Evolutionary conservation across 176 grass and related monocot genomes (phyloP).

Genomic region (Oryza meridionalis): DNA sequence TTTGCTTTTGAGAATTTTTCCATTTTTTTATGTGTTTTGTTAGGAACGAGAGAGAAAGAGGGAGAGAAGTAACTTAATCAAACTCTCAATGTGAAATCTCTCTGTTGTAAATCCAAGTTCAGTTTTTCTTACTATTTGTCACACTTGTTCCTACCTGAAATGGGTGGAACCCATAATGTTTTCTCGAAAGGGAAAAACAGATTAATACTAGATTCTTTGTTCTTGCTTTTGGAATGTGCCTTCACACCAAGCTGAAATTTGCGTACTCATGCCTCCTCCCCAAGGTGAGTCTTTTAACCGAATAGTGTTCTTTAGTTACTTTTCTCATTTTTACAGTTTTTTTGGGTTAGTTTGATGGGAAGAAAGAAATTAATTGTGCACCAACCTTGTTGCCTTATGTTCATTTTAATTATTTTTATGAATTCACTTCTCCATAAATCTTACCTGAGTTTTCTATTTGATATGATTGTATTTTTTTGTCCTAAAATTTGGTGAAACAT

Average conservation of each 20-base stretch:
- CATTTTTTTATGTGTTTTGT: background rate
- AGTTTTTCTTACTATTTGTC: conserved; percentile 26
- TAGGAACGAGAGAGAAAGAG: conserved; percentile 15
- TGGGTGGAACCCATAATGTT: conserved; percentile 41
- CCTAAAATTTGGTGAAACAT: conserved; percentile 21
- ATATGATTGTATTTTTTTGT: background rate
- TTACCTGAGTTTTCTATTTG: background rate
- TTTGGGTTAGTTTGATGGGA: conserved; percentile 9
- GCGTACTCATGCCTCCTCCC: background rate
- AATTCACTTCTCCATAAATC: conserved; percentile 11
- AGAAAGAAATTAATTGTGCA: background rate
- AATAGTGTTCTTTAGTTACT: conserved; percentile 6
- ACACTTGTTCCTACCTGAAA: conserved; percentile 14
- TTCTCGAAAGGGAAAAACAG: conserved; percentile 39
- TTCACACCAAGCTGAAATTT: conserved; percentile 41
- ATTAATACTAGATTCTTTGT: conserved; percentile 33
- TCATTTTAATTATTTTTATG: conserved; percentile 12
- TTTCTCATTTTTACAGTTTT: background rate
- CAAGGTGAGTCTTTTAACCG: conserved; percentile 27
- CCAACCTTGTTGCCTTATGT: background rate
- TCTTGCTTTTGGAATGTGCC: conserved; percentile 39
- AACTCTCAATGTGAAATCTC: conserved; percentile 18
- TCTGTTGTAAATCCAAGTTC: conserved; percentile 16
- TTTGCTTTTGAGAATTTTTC: conserved; percentile 34
- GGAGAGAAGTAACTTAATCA: background rate